Base-by-base conservation (phyloP, 805 yeast genomes). In the Pichia eremophila region DNA sequence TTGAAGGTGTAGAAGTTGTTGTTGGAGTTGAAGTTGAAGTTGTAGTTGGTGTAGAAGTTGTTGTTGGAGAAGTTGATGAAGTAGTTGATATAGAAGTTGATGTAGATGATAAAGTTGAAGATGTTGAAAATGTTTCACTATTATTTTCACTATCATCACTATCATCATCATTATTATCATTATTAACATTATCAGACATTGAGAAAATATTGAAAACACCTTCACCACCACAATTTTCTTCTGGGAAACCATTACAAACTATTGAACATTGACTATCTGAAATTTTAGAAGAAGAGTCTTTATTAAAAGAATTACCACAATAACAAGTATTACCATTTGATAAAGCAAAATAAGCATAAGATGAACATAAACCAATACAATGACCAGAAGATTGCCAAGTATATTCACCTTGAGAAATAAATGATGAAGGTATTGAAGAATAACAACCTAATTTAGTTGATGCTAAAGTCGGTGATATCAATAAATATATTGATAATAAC, bases 201-300 rank as follows among this genome's bases (percentile, higher is more conserved):
- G 71, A 64, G 51, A 67, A 78, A 17, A 79, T 75, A 35, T 69
- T 62, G 54, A 73, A 72, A 46, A 72, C 73, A 51, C 65, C 69
- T 29, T 61, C 55, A 22, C 73, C 66, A 54, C 89, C 89, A 64
- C 95, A 86, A 10, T 51, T 66, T 46, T 82, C 83, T 4, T 54
- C 40, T 10, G 78, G 75, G 63, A 73, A 87, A n/a, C 88, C 95
- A 19, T 59, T 61, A 64, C 95, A 87, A 5, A 55, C 37, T 1
- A 56, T 49, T 44, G 60, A 51, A 64, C 89, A 83, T 25, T 57
- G 49, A 12, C 60, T 58, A 39, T 58, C 51, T 3, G 63, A 58
- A 3, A 14, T 14, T 34, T 12, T 14, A 15, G 65, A 5, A 4
- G 25, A 22, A 4, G 25, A 31, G 1, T 9, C 35, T 3, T 56